Percentiles rank a stretch among this genome's conserved stretches.
Conservation (phyloP, 106 monocot genomes). For the Agapanthus africanus region DNA sequence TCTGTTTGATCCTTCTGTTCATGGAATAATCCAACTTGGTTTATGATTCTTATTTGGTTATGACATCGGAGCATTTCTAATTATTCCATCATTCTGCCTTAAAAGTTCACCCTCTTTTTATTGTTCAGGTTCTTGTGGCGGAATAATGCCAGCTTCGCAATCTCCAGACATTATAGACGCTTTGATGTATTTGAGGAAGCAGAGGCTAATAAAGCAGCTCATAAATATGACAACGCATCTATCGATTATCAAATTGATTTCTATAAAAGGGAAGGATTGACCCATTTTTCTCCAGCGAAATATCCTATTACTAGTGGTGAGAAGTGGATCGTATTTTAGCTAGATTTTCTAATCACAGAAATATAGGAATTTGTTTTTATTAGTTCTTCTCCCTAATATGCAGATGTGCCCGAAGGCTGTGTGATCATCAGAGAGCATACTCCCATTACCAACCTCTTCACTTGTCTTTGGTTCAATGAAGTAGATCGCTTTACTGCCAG, state of each 20-base stretch:
- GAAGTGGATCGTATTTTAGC: no score
- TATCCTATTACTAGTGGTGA: constrained; percentile 93
- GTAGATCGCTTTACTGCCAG: constrained; percentile 82
- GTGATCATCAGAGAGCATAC: constrained; percentile 81
- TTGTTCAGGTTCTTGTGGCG: constrained; percentile 83
- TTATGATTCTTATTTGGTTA: neutral
- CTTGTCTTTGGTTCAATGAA: constrained; percentile 95
- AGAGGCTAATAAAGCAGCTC: constrained; percentile 93
- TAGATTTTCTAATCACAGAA: neutral
- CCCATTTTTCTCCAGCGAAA: constrained; percentile 71
- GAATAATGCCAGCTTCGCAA: constrained; percentile 78
- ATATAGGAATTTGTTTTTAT: neutral
- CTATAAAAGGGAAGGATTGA: constrained; percentile 80
- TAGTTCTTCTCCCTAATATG: neutral
- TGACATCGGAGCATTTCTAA: neutral
- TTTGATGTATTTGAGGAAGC: constrained; percentile 99
- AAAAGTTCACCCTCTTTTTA: neutral
- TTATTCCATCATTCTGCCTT: neutral
- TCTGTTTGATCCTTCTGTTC: neutral
- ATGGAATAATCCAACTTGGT: neutral
- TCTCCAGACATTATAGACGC: constrained; percentile 83
- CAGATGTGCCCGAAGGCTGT: constrained; percentile 93
- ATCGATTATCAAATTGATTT: constrained; percentile 88
- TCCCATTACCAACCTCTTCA: no score
- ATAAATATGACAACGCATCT: constrained; percentile 92